Evolutionary conservation across 2,329 filamentous ascomycete species (phyloP), one percentile per base, ranked within the genome.

Genomic region (Chrysosporium queenslandicum): DNA sequence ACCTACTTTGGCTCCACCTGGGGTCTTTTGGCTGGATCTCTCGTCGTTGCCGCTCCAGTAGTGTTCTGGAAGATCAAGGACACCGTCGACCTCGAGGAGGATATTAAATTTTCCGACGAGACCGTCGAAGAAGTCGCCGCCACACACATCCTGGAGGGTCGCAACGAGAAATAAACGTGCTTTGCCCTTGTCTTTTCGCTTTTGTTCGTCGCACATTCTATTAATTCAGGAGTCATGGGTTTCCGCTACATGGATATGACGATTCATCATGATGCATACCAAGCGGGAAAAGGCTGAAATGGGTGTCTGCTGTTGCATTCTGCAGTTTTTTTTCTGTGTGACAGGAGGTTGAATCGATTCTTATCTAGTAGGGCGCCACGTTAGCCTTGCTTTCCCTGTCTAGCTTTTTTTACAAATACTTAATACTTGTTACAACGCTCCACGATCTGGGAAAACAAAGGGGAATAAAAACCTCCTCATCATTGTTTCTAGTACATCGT

Each of bases 91-190:
- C 62, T 94, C 3, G 87, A 91, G 68, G 83, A 90, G 50, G 90
- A 96, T 68, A 73, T 95, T 48, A 81, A 82, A 64, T 90, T 88
- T 67, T 87, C 85, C 18, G 89, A 94, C 63, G 87, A 92, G 77
- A 92, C 85, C 0, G 63, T 84, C 14, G 80, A 78, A 23, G 87
- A 94, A 59, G 83, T 94, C 32, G 54, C 55, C 18, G 51, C 54
- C 2, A 52, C 52, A 5, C 47, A 53, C 27, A 21, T 53, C 40
- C 16, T 54, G 37, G 52, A 58, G 21, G 42, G 16, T 16, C 36
- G 18, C 27, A 8, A 50, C 8, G 37, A 50, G 47, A 50, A 50
- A 27, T 50, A 41, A 42, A 42, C 8, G 21, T 32, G 23, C 21
- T 9, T 16, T 30, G 5, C n/a, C 8, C 21, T 41, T 21, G 2